Evolutionary conservation across 164 flowering plant genomes (phyloP).

Genomic region (Annona squamosa): DNA sequence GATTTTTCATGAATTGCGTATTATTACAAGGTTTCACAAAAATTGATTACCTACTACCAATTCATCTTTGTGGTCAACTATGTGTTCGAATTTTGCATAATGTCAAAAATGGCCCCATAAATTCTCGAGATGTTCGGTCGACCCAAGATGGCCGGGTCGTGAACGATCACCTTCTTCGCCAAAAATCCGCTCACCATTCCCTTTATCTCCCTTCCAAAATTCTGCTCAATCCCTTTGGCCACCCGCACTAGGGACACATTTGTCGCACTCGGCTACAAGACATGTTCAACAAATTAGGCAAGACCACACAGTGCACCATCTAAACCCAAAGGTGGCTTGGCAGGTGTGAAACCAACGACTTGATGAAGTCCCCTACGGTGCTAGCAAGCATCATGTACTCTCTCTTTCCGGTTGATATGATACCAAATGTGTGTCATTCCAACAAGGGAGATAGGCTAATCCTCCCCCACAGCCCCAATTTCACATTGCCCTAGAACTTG

Average conservation of each 20-base stretch:
- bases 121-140: conserved; percentile 47
- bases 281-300: conserved; percentile 63
- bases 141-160: conserved; percentile 53
- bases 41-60: too few species aligned
- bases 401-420: conserved; percentile 49
- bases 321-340: conserved; percentile 67
- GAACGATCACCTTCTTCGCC: conserved; percentile 46
- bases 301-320: conserved; percentile 48
- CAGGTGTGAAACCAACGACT: conserved; percentile 45
- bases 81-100: too few species aligned
- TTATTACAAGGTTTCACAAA: too few species aligned
- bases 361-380: conserved; percentile 75
- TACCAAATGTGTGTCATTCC: conserved; percentile 76
- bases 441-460: conserved; percentile 63
- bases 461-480: conserved; percentile 49
- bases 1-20: too few species aligned
- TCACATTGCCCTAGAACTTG: conserved; percentile 50
- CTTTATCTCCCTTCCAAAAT: conserved; percentile 47
- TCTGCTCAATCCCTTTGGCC: conserved; percentile 48
- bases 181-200: conserved; percentile 42
- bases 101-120: conserved; percentile 19
- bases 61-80: too few species aligned
- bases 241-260: conserved; percentile 56
- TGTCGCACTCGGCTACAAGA: conserved; percentile 46
- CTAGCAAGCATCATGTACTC: conserved; percentile 77